phyloP scores from a whole-genome alignment of 2,329 filamentous ascomycete genomes.

The Fusarium siculi region DNA sequence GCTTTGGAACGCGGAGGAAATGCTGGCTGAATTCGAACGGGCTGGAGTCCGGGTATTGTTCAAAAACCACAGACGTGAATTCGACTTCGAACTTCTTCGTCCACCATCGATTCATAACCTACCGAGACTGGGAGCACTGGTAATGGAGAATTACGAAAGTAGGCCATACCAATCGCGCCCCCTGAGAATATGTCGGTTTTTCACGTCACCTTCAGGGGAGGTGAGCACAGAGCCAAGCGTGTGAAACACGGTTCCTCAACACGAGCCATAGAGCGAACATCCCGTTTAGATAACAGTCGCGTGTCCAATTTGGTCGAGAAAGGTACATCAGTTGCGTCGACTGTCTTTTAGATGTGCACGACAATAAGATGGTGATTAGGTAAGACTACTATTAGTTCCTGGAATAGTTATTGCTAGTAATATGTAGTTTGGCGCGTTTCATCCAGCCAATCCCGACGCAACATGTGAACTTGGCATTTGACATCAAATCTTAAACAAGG shows the following conservation, averaged over 20 bases:
- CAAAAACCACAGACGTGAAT: no score
- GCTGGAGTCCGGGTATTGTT: no score
- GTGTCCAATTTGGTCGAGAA: accelerated
- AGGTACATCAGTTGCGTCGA: not conserved
- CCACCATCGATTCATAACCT: accelerated
- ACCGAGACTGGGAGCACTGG: not conserved
- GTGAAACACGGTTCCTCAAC: accelerated
- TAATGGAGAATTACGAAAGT: not conserved
- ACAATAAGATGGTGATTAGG: accelerated
- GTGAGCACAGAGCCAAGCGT: not conserved
- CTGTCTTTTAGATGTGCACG: not conserved
- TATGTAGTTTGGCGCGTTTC: not conserved
- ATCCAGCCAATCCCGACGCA: not conserved
- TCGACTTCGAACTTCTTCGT: accelerated
- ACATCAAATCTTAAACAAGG: no score
- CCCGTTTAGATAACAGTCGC: accelerated
- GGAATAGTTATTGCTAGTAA: not conserved
- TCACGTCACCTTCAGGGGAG: not conserved
- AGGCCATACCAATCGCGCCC: not conserved
- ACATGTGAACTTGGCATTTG: not conserved
- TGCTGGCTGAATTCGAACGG: not conserved
- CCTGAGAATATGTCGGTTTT: not conserved
- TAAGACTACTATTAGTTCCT: not conserved
- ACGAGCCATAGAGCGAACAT: accelerated
- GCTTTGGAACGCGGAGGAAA: not conserved